Base-by-base conservation (phyloP, 352 stramenopile species). In the Halophytophthora batemanensis region DNA sequence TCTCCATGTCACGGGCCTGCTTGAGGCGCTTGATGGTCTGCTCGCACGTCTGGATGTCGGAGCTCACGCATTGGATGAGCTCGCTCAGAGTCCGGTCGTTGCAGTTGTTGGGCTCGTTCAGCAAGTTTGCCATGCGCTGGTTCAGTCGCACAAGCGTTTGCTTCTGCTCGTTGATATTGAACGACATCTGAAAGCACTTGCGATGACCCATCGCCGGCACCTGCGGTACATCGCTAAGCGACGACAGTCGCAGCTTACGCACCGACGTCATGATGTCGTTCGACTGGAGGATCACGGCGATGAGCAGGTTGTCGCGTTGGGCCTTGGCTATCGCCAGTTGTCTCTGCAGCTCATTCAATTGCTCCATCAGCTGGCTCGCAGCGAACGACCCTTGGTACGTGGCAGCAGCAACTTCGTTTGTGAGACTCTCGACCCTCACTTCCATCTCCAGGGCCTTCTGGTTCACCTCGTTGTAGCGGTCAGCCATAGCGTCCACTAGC, bases 211-310 rank as follows among this genome's bases (percentile, higher is more conserved):
- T 66, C 12, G 52, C 62, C 13, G 65, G 55, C 4, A 92, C 77
- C 25, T 86, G 72, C 2, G 76, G 62, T 6, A 92, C 84, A 53
- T 92, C 70, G 11, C 61, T 64, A 0, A 92, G 71, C 37, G 79
- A 53, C 29, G 66, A 48, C 41, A 87, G 41, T 8, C 70, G 77
- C 14, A 92, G 35, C 35, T 56, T 41, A 45, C 77, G 78, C 13
- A 92, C 75, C 45, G 76, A 66, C 22, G 39, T 17, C 45, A 92
- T 80, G 34, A 90, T 72, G 3, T 66, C 44, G 25, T 51, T 42
- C 0, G 77, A 88, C 55, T 87, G 69, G 23, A 87, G 65, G 22
- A 92, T 58, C 7, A 84, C 61, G 2, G 74, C 61, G 3, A 87
- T 64, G 6, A 90, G 42, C 13, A 78, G 22, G 21, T 69, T 57